These are phyloP conservation scores for Monosporascus sp. DNA, from an alignment of 2,329 filamentous ascomycete species.

Conservation along the genomic window DNA sequence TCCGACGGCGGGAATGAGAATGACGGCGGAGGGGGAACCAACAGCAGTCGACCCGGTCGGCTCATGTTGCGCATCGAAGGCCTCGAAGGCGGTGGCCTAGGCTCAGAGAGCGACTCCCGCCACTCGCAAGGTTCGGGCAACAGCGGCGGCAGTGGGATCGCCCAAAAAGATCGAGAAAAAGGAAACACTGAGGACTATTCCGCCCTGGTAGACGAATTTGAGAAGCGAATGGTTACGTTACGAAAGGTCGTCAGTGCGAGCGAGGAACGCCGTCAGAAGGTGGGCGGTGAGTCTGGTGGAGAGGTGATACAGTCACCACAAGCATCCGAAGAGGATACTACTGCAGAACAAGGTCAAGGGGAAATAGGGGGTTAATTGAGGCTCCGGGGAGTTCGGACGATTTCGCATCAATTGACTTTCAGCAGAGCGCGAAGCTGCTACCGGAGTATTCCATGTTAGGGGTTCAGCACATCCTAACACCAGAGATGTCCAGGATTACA, in stretches of 20 bases:
- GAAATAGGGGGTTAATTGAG: too few relatives aligned
- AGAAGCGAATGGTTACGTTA: slow-evolving; percentile 49
- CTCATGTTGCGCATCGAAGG: slow-evolving; percentile 62
- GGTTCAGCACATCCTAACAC: too few relatives aligned
- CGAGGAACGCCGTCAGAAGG: slow-evolving; percentile 34
- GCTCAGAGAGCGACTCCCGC: slow-evolving; percentile 31
- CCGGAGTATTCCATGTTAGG: too few relatives aligned
- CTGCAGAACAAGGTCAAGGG: not conserved
- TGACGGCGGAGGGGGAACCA: slow-evolving; percentile 27
- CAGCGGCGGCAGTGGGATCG: slow-evolving; percentile 24
- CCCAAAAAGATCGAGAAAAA: slow-evolving; percentile 18
- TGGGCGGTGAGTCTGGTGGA: slow-evolving; percentile 14
- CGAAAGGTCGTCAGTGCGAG: slow-evolving; percentile 49
- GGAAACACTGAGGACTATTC: slow-evolving; percentile 40
- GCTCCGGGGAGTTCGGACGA: too few relatives aligned
- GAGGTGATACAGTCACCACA: not conserved
- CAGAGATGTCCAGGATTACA: too few relatives aligned
- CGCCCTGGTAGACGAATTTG: slow-evolving; percentile 50
- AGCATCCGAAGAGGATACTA: not conserved
- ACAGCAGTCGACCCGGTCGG: slow-evolving; percentile 28
- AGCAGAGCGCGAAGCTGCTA: too few relatives aligned
- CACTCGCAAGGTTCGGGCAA: slow-evolving; percentile 21
- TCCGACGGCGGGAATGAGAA: slow-evolving; percentile 26
- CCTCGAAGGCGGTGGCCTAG: slow-evolving; percentile 28
- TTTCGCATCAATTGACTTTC: too few relatives aligned